phyloP scores from a whole-genome alignment of 208 protist species.

The Crithidia brevicula region DNA sequence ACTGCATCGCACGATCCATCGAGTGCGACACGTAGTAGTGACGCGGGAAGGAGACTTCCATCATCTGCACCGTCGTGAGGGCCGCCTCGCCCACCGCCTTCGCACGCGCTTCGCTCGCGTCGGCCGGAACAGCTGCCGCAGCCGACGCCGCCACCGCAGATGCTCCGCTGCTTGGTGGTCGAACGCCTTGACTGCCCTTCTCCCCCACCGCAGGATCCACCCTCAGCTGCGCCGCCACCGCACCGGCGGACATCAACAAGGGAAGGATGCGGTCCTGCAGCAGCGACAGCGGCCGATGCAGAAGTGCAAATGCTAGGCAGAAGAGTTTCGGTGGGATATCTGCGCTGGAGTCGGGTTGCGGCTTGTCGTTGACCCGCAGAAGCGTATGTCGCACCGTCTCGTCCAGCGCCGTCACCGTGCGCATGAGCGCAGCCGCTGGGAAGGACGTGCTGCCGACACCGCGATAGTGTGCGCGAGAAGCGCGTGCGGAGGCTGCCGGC shows the following conservation, averaged over 20 bases:
- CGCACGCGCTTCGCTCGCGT: constrained; percentile 10
- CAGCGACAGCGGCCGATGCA: constrained; percentile 48
- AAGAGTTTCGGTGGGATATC: neutral
- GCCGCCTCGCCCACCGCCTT: neutral
- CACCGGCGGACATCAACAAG: constrained; percentile 25
- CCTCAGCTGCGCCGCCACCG: constrained; percentile 24
- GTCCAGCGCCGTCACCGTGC: constrained; percentile 3
- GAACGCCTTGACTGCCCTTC: no score
- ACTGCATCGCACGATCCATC: constrained; percentile 43
- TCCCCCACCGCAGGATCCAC: constrained; percentile 45
- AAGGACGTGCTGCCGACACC: neutral
- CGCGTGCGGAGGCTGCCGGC: constrained; percentile 6
- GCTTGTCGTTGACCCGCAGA: no score
- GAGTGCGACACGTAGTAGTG: constrained; percentile 36
- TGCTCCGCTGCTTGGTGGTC: no score
- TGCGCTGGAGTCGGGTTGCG: neutral
- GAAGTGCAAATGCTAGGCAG: constrained; percentile 19
- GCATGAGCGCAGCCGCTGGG: neutral
- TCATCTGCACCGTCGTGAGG: constrained; percentile 13
- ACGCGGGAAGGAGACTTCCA: constrained; percentile 50
- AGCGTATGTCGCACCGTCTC: no score
- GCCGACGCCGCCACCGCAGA: no score
- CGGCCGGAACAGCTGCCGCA: neutral
- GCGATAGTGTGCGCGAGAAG: constrained; percentile 15
- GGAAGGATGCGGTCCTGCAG: constrained; percentile 31